Evolutionary conservation across 2,329 filamentous ascomycete species (phyloP).

Genomic region (Ploettnerulaceae sp.): DNA sequence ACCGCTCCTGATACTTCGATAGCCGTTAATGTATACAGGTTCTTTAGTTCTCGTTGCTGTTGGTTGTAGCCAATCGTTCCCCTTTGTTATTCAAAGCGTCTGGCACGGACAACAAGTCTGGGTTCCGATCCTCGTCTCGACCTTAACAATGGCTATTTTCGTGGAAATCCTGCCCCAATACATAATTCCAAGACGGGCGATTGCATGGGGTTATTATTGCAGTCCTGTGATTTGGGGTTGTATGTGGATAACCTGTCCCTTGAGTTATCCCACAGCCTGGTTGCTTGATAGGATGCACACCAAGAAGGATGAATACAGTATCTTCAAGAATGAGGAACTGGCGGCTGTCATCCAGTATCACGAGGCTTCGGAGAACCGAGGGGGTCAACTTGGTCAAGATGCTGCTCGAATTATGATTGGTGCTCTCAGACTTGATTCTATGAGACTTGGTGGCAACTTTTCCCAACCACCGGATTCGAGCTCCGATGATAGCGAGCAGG

Average conservation of each 20-base stretch:
- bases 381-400: constrained; percentile 23
- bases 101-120: constrained; percentile 17
- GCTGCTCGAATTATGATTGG: constrained; percentile 25
- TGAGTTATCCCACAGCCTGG: constrained; percentile 27
- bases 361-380: constrained; percentile 22
- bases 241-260: constrained; percentile 25
- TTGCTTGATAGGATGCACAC: constrained; percentile 18
- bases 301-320: constrained; percentile 9
- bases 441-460: constrained; percentile 17
- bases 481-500: constrained; percentile 9
- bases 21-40: constrained; percentile 18
- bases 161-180: constrained; percentile 30
- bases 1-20: background rate
- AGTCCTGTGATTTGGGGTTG: constrained; percentile 26
- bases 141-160: constrained; percentile 24
- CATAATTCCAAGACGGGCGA: constrained; percentile 23
- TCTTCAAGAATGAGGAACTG: constrained; percentile 26
- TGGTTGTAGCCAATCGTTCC: constrained; percentile 25
- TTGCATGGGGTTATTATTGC: constrained; percentile 28
- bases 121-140: constrained; percentile 26
- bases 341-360: constrained; percentile 25
- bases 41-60: constrained; percentile 27
- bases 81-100: constrained; percentile 25
- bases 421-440: constrained; percentile 25
- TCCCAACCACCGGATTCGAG: background rate